A percentile compares a stretch with the other conserved stretches of the same genome.
phyloP scores from a whole-genome alignment of 192 early-diverging fungal species.

The Phycomyces nitens region DNA sequence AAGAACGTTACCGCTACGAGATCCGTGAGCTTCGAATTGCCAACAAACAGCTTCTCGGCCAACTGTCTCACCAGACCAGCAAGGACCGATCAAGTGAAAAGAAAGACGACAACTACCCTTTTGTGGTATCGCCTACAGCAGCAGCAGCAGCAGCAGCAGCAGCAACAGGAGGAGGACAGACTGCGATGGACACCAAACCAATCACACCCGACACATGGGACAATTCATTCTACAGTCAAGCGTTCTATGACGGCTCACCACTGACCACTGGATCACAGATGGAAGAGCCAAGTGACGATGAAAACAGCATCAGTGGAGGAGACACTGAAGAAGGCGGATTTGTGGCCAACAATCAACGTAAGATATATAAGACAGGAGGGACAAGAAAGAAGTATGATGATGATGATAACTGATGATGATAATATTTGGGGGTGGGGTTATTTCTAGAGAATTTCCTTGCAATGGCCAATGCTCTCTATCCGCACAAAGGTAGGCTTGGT shows the following conservation, averaged over 20 bases:
- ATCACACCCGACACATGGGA: not conserved
- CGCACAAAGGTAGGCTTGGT: too few species aligned
- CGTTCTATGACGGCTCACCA: not conserved
- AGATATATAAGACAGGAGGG: not conserved
- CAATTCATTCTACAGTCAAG: not conserved
- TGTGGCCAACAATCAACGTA: not conserved
- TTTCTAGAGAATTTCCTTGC: too few species aligned
- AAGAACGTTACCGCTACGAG: constrained; percentile 18
- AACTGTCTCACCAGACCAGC: not conserved
- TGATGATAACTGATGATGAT: not conserved
- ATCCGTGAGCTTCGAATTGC: constrained; percentile 10
- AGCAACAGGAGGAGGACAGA: too few species aligned
- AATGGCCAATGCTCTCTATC: too few species aligned
- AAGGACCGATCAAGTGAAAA: not conserved
- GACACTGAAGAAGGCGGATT: too few species aligned
- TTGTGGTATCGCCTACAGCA: not conserved
- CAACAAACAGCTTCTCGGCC: not conserved
- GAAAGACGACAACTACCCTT: not conserved
- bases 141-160: too few species aligned
- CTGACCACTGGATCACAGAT: not conserved
- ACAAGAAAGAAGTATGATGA: not conserved
- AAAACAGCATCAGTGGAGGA: not conserved
- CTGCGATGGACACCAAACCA: too few species aligned
- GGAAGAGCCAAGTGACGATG: not conserved
- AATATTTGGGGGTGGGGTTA: too few species aligned